Base-by-base conservation (phyloP, 176 grass and related monocot species). In the Chrysopogon serrulatus region DNA sequence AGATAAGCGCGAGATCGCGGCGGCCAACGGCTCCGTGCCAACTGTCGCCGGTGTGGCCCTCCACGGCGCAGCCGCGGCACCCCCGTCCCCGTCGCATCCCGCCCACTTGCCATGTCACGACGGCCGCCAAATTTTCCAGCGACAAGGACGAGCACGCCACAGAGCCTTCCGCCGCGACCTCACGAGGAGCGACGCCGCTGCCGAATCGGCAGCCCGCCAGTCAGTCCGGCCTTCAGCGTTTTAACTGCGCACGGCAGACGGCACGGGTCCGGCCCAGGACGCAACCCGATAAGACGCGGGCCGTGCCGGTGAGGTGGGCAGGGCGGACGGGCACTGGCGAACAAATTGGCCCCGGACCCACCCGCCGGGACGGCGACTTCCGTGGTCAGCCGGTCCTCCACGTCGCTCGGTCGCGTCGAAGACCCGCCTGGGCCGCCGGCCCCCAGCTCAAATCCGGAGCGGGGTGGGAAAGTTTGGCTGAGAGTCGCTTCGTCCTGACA, bases 301-400 rank as follows among this genome's bases (percentile, higher is more conserved):
- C 62, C n/a, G n/a, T n/a, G n/a, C n/a, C n/a, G 61, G 41, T 2
- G 60, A 65, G 3, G 74, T 1, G 31, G 10, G 63, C n/a, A 21
- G 35, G 17, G 19, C 19, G 15, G 79, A 76, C 60, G 73, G 44
- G 19, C 26, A 34, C 12, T 47, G 81, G 14, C 64, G 73, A 71
- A 77, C 86, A 77, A 82, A 82, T 17, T 60, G 62, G 62, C 62
- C n/a, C 69, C 18, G 37, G 71, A 31, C 71, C n/a, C n/a, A n/a
- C n/a, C 85, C 65, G 73, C 65, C 80, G 65, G 14, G 88, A 86
- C 24, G 71, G 53, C 77, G 32, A 82, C 88, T 41, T 68, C 69
- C 79, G 62, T 86, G 92, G 92, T 10, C 27, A 16, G 71, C 37
- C 45, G 5, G 10, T 77, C 3, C 67, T 86, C 86, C 92, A 91